These are phyloP conservation scores for Penicillium ucsense DNA, from an alignment of 495 filamentous ascomycete genomes.

Conservation along the genomic window DNA sequence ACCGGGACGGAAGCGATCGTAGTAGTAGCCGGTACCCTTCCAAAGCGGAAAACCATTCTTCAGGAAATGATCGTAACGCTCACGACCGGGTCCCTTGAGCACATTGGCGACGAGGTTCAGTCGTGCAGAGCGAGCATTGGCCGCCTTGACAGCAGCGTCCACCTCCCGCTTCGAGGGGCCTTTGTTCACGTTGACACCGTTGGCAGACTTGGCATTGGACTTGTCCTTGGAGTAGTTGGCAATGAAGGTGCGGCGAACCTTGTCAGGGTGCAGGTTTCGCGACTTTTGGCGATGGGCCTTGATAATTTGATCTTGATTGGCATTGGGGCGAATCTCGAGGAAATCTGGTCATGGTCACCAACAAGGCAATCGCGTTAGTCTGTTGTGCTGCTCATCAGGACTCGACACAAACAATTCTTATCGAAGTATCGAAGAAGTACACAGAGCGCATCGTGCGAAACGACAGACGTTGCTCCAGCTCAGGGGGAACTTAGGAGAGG, in stretches of 20 bases:
- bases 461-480: no score
- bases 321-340: slow-evolving; percentile 61
- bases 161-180: slow-evolving; percentile 64
- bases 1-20: slow-evolving; percentile 83
- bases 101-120: slow-evolving; percentile 76
- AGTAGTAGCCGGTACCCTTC: slow-evolving; percentile 98
- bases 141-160: slow-evolving; percentile 62
- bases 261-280: slow-evolving; percentile 79
- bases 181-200: slow-evolving; percentile 59
- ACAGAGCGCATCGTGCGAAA: no score
- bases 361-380: neutral
- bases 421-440: no score
- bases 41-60: slow-evolving; percentile 89
- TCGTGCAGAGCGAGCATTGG: slow-evolving; percentile 69
- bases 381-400: no score
- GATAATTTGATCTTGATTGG: slow-evolving; percentile 80
- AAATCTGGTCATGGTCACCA: slow-evolving; percentile 45
- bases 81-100: slow-evolving; percentile 65
- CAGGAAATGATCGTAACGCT: slow-evolving; percentile 93
- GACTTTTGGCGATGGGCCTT: slow-evolving; percentile 89
- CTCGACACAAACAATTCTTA: no score
- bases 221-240: slow-evolving; percentile 60
- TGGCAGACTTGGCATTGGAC: slow-evolving; percentile 41
- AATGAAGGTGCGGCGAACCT: slow-evolving; percentile 75
- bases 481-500: no score